Evolutionary conservation across 352 stramenopile genomes (phyloP).

Genomic region (Phytopythium litorale): DNA sequence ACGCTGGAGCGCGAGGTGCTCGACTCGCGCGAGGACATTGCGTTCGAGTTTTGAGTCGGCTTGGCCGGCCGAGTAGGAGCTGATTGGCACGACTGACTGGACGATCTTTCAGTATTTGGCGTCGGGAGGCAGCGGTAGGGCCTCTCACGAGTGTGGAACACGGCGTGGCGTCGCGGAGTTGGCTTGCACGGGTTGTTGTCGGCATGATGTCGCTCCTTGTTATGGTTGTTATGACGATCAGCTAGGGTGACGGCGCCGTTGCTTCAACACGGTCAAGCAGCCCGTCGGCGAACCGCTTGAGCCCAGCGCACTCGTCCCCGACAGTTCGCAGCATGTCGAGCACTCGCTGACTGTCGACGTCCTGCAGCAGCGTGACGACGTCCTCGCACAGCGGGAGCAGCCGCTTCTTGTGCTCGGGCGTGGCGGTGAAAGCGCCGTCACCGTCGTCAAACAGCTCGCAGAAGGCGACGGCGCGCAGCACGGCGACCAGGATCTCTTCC

Average conservation of each 20-base stretch:
- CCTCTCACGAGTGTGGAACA: background rate
- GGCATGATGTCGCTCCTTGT: background rate
- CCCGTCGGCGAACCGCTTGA: slow-evolving; percentile 1
- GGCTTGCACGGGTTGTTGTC: background rate
- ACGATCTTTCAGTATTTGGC: background rate
- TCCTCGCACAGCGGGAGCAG: slow-evolving; percentile 33
- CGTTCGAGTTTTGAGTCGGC: slow-evolving; percentile 64
- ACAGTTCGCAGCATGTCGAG: background rate
- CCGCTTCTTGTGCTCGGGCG: slow-evolving; percentile 19
- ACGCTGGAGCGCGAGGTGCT: slow-evolving; percentile 70
- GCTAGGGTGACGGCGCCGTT: background rate
- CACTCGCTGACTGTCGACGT: slow-evolving; percentile 3
- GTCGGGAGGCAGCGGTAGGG: background rate
- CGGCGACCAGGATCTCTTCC: slow-evolving; percentile 60
- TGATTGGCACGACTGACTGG: background rate
- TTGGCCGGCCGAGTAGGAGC: background rate
- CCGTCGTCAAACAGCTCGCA: slow-evolving; percentile 59
- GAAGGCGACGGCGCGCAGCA: slow-evolving; percentile 64
- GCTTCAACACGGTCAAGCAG: background rate
- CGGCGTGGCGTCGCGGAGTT: background rate
- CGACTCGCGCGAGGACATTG: slow-evolving; percentile 74
- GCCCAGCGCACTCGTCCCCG: background rate
- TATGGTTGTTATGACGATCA: background rate
- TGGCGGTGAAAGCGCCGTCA: slow-evolving; percentile 19
- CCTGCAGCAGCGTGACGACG: slow-evolving; percentile 29